Conservation (phyloP, 495 filamentous ascomycete species). For the Annulohypoxylon bovei region DNA sequence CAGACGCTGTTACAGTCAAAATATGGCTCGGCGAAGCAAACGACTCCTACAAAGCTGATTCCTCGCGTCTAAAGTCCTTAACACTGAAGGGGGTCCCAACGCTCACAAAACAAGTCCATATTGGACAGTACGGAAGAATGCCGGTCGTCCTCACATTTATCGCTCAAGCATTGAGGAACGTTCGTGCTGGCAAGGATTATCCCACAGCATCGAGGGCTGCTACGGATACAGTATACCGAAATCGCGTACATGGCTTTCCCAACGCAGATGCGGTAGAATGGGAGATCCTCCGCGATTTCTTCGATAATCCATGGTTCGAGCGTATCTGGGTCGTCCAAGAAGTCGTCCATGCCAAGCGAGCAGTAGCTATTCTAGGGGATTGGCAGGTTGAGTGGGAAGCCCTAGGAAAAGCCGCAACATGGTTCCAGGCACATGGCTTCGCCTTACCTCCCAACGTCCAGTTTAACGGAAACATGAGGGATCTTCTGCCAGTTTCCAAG, state of each 20-base stretch:
- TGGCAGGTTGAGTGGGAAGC: slow-evolving; percentile 32
- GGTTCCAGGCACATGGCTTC: slow-evolving; percentile 28
- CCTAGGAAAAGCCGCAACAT: slow-evolving; percentile 24
- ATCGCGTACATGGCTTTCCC: slow-evolving; percentile 26
- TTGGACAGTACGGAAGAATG: slow-evolving; percentile 22
- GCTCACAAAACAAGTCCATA: background rate
- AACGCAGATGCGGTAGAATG: slow-evolving; percentile 12
- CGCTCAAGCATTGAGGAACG: slow-evolving; percentile 31
- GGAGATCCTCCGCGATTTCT: slow-evolving; percentile 21
- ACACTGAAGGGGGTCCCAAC: background rate
- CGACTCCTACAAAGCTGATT: background rate
- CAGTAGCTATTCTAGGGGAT: slow-evolving; percentile 28
- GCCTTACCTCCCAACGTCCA: slow-evolving; percentile 19
- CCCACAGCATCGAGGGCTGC: slow-evolving; percentile 14
- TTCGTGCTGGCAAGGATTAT: slow-evolving; percentile 12
- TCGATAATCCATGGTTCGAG: slow-evolving; percentile 33
- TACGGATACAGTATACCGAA: slow-evolving; percentile 17
- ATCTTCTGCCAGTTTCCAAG: slow-evolving; percentile 25
- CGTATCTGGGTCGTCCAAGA: slow-evolving; percentile 41
- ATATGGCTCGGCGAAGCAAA: slow-evolving; percentile 29
- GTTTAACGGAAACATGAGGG: slow-evolving; percentile 15
- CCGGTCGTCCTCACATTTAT: slow-evolving; percentile 28
- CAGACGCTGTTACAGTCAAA: slow-evolving; percentile 22
- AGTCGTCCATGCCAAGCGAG: slow-evolving; percentile 27
- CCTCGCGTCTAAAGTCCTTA: background rate